A percentile compares a stretch with the other conserved stretches of the same genome.
phyloP scores from a whole-genome alignment of 352 stramenopile species.

The Phytophthora idaei region DNA sequence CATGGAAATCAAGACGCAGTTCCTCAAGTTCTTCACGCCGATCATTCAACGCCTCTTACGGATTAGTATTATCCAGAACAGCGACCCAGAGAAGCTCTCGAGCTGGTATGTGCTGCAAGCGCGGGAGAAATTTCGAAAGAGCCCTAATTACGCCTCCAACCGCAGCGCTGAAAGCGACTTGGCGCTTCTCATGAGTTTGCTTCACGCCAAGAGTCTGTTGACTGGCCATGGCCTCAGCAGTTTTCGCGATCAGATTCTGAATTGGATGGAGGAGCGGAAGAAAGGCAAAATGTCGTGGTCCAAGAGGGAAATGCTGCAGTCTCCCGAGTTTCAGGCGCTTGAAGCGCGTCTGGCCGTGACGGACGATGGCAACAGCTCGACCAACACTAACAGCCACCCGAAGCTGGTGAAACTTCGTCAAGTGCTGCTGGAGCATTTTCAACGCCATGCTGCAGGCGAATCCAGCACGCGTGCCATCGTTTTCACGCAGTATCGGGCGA shows the following conservation, averaged over 20 bases:
- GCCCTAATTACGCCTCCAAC: slow-evolving; percentile 63
- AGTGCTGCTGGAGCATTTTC: slow-evolving; percentile 88
- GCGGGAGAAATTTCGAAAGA: slow-evolving; percentile 75
- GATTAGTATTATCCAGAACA: slow-evolving; percentile 67
- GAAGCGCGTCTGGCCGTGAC: slow-evolving; percentile 48
- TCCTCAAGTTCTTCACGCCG: slow-evolving; percentile 64
- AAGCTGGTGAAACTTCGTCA: slow-evolving; percentile 93
- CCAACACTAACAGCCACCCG: slow-evolving; percentile 56
- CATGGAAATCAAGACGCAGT: slow-evolving; percentile 66
- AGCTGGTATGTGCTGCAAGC: slow-evolving; percentile 83
- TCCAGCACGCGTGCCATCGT: slow-evolving; percentile 96
- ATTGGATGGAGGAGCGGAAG: slow-evolving; percentile 61
- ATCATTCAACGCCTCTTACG: slow-evolving; percentile 64
- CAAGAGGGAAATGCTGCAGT: slow-evolving; percentile 82
- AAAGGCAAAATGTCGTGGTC: slow-evolving; percentile 67
- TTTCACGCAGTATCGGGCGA: slow-evolving; percentile 97
- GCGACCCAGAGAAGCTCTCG: slow-evolving; percentile 76
- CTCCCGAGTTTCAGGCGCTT: slow-evolving; percentile 70
- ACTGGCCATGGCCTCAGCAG: slow-evolving; percentile 76
- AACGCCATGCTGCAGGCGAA: slow-evolving; percentile 60
- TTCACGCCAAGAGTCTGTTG: slow-evolving; percentile 83
- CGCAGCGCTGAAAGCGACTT: slow-evolving; percentile 80
- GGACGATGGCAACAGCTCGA: slow-evolving; percentile 9
- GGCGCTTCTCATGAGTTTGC: slow-evolving; percentile 69
- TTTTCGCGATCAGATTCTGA: slow-evolving; percentile 74